These are phyloP conservation scores for Apiospora koreana DNA, from an alignment of 2,329 filamentous ascomycete species.

Conservation along the genomic window DNA sequence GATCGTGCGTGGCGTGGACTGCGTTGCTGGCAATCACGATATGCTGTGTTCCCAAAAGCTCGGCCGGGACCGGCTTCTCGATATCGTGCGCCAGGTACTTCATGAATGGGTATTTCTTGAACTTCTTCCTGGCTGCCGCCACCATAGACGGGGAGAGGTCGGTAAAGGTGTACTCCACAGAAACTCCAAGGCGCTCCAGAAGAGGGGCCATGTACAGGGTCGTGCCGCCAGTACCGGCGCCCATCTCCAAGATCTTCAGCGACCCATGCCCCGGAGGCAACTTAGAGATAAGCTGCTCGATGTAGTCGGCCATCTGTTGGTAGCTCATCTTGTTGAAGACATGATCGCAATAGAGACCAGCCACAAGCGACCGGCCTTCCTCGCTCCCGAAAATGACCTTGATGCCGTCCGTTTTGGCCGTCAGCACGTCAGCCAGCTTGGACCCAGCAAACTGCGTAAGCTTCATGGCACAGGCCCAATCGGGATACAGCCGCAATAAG, in stretches of 20 bases:
- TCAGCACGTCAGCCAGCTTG: slow-evolving; percentile 25
- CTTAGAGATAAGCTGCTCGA: slow-evolving; percentile 20
- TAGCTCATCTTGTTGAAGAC: slow-evolving; percentile 32
- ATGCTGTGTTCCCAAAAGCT: slow-evolving; percentile 26
- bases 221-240: slow-evolving; percentile 35
- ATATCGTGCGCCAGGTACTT: slow-evolving; percentile 30
- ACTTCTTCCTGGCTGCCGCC: slow-evolving; percentile 23
- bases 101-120: slow-evolving; percentile 20
- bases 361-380: slow-evolving; percentile 32
- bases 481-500: too few relatives aligned
- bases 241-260: slow-evolving; percentile 35
- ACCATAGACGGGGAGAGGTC: slow-evolving; percentile 34
- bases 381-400: slow-evolving; percentile 36
- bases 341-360: slow-evolving; percentile 34
- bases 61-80: slow-evolving; percentile 22
- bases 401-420: slow-evolving; percentile 35
- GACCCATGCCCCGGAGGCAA: slow-evolving; percentile 12
- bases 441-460: slow-evolving; percentile 22
- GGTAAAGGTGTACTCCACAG: slow-evolving; percentile 38
- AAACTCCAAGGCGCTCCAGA: slow-evolving; percentile 22
- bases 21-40: slow-evolving; percentile 35
- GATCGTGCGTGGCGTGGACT: slow-evolving; percentile 34
- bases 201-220: slow-evolving; percentile 25
- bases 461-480: too few relatives aligned
- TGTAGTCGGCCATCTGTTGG: slow-evolving; percentile 30